Conservation (phyloP, 768 basidiomycete genomes). For the Calocybe cyanea region DNA sequence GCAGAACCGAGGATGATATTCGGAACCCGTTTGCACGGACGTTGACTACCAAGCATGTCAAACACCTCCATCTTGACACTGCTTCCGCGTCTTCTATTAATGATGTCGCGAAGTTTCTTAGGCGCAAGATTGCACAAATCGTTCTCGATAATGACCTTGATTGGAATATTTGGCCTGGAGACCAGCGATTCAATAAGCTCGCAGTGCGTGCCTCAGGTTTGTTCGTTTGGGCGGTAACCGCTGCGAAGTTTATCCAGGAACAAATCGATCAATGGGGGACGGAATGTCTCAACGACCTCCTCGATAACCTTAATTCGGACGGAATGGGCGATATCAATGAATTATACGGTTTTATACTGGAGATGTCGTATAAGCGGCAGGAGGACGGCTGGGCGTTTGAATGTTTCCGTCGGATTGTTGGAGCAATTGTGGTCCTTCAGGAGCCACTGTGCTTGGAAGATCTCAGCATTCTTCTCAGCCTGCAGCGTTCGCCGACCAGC, state of each 20-base stretch:
- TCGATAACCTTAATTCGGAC: constrained; percentile 8
- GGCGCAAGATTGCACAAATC: constrained; percentile 2
- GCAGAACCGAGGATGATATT: constrained; percentile 13
- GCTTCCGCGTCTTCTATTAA: constrained; percentile 1
- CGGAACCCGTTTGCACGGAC: constrained; percentile 4
- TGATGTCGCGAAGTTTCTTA: constrained; percentile 11
- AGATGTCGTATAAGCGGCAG: background rate
- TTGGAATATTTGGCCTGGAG: constrained; percentile 11
- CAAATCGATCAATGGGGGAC: constrained; percentile 7
- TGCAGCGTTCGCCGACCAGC: background rate
- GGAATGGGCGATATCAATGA: constrained; percentile 1
- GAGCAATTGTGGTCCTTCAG: constrained; percentile 8
- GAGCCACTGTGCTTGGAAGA: constrained; percentile 11
- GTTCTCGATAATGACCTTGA: constrained; percentile 8
- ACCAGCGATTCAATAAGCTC: constrained; percentile 7
- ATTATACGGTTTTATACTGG: constrained; percentile 13
- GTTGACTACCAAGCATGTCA: constrained; percentile 2
- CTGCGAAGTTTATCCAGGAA: constrained; percentile 5
- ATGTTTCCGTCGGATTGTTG: constrained; percentile 13
- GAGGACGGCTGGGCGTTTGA: constrained; percentile 13
- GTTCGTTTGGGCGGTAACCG: constrained; percentile 15
- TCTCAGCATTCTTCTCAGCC: constrained; percentile 4
- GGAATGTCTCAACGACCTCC: constrained; percentile 8
- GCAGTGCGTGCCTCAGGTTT: constrained; percentile 9
- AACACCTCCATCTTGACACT: constrained; percentile 13